Evolutionary conservation across 139 green algal genomes (phyloP).

Genomic region (Picochlorum sp.): DNA sequence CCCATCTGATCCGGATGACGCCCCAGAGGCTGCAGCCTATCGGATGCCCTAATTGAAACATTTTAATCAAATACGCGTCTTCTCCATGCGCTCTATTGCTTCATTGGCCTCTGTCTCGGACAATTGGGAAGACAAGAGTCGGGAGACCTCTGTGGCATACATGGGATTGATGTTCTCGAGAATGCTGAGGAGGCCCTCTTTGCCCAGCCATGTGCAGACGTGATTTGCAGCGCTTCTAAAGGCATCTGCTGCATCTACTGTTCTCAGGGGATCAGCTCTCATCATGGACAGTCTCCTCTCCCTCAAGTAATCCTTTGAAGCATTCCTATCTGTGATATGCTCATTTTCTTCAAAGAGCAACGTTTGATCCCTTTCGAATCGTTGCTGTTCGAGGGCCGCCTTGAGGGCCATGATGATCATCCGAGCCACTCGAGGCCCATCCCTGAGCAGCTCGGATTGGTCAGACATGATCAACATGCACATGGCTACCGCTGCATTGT

Average conservation of each 20-base stretch:
- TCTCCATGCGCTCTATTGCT: not conserved
- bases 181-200: not conserved
- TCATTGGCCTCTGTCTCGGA: constrained; percentile 1
- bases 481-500: constrained; percentile 25
- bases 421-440: constrained; percentile 7
- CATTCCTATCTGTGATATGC: not conserved
- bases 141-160: not conserved
- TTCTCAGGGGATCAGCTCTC: constrained; percentile 13
- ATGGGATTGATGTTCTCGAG: constrained; percentile 3
- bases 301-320: constrained; percentile 25
- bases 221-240: constrained; percentile 11
- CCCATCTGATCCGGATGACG: too few relatives aligned
- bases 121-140: constrained; percentile 8
- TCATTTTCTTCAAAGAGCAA: constrained; percentile 4
- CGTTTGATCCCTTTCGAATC: constrained; percentile 22
- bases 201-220: constrained; percentile 6
- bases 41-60: too few relatives aligned
- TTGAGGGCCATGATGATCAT: constrained; percentile 20
- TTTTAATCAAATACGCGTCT: not conserved
- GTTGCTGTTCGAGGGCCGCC: constrained; percentile 17
- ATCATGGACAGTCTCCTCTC: constrained; percentile 18
- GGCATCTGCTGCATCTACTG: constrained; percentile 18
- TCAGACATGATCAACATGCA: constrained; percentile 26
- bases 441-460: constrained; percentile 4
- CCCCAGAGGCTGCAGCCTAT: not conserved